phyloP scores from a whole-genome alignment of 768 basidiomycete genomes.

The Psilocybe tampanensis region DNA sequence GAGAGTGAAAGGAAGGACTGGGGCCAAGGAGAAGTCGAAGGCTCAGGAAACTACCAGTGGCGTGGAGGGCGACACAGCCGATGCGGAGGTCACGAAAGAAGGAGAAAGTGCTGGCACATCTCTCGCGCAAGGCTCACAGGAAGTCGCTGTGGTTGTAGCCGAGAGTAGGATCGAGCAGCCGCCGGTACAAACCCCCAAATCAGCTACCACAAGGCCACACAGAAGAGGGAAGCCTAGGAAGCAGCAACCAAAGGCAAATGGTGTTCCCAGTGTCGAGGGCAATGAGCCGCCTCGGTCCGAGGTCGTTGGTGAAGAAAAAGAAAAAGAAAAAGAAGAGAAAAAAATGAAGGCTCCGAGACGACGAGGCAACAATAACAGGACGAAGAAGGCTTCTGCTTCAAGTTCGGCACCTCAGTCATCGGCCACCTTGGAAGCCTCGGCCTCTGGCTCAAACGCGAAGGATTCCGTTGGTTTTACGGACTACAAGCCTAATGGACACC shows the following conservation, averaged over 20 bases:
- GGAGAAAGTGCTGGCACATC: too few relatives aligned
- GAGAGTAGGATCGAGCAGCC: neutral
- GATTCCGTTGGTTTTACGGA: constrained; percentile 13
- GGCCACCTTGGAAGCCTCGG: neutral
- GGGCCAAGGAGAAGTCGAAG: neutral
- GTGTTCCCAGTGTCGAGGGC: neutral
- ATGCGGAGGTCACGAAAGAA: too few relatives aligned
- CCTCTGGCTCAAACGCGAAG: neutral
- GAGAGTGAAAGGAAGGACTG: constrained; percentile 18
- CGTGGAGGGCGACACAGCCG: constrained; percentile 3
- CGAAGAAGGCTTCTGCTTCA: neutral
- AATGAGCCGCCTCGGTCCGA: constrained; percentile 12
- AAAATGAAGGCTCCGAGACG: neutral
- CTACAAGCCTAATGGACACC: constrained; percentile 14
- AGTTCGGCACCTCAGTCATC: neutral
- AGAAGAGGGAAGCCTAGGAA: neutral
- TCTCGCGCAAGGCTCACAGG: too few relatives aligned
- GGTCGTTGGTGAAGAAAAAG: neutral
- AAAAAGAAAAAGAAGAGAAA: neutral
- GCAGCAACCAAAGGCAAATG: neutral
- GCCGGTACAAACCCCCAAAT: constrained; percentile 2
- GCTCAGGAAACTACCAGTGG: too few relatives aligned
- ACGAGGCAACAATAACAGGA: neutral
- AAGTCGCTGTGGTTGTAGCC: neutral
- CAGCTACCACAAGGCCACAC: constrained; percentile 7